Conservation (phyloP, 2,329 filamentous ascomycete genomes). For the Coniochaeta sp. region DNA sequence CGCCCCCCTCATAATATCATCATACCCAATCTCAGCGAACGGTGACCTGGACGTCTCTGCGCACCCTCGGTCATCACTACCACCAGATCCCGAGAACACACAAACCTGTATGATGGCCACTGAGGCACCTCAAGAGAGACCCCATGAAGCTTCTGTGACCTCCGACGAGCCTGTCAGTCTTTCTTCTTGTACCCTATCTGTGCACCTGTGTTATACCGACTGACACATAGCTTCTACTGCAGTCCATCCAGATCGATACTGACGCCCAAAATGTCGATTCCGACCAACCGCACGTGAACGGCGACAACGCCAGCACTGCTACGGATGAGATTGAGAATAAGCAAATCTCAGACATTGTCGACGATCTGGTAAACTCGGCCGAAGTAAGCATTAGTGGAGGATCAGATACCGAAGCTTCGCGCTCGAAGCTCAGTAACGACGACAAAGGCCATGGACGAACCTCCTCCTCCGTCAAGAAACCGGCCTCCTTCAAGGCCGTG, state of each 20-base stretch:
- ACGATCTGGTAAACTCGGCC: slow-evolving; percentile 52
- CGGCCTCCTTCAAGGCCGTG: slow-evolving; percentile 73
- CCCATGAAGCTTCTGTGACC: slow-evolving; percentile 45
- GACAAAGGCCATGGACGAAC: slow-evolving; percentile 52
- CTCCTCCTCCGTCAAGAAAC: slow-evolving; percentile 61
- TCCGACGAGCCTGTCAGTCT: slow-evolving; percentile 38
- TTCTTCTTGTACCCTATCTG: slow-evolving; percentile 2
- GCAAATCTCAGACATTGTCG: slow-evolving; percentile 46
- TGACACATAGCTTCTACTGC: slow-evolving; percentile 15
- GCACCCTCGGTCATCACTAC: slow-evolving; percentile 7
- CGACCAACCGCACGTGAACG: slow-evolving; percentile 39
- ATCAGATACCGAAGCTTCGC: slow-evolving; percentile 69
- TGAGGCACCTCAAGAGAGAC: slow-evolving; percentile 47
- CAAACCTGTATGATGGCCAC: slow-evolving; percentile 53
- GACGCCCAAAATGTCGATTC: slow-evolving; percentile 39
- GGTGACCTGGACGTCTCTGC: slow-evolving; percentile 1
- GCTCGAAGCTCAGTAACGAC: slow-evolving; percentile 46
- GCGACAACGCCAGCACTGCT: slow-evolving; percentile 25
- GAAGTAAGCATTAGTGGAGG: slow-evolving; percentile 65
- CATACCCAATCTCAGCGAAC: background rate
- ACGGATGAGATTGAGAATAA: slow-evolving; percentile 49
- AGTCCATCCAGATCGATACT: slow-evolving; percentile 26
- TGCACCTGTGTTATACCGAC: slow-evolving; percentile 9
- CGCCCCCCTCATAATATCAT: background rate
- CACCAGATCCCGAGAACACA: slow-evolving; percentile 23